Conservation (phyloP, 108 stramenopile genomes). For the Skeletonema grethae region DNA sequence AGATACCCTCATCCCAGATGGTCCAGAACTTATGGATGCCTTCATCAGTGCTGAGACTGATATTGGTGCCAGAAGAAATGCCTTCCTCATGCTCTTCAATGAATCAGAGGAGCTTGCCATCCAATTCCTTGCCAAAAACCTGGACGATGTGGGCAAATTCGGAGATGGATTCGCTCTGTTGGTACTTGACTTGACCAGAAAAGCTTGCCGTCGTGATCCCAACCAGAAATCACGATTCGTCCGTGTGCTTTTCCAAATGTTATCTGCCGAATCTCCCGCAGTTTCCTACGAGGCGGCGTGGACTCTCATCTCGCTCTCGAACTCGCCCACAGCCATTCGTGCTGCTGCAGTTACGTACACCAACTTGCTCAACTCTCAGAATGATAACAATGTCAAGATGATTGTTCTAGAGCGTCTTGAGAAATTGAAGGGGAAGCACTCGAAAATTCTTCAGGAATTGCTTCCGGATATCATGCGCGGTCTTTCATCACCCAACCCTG, state of each 20-base stretch:
- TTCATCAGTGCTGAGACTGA: conserved; percentile 93
- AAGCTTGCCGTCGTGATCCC: conserved; percentile 96
- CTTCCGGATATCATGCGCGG: conserved; percentile 98
- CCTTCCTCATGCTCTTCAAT: conserved; percentile 98
- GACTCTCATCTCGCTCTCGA: conserved; percentile 97
- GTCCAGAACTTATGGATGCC: conserved; percentile 91
- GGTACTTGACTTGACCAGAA: conserved; percentile 96
- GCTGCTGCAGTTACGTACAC: conserved; percentile 97
- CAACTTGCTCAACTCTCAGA: conserved; percentile 92
- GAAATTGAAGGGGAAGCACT: conserved; percentile 89
- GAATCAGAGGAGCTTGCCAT: conserved; percentile 95
- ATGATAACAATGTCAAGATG: conserved; percentile 99
- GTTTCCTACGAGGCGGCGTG: conserved; percentile 99
- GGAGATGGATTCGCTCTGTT: conserved; percentile 97
- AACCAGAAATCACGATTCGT: conserved; percentile 98
- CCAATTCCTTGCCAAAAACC: conserved; percentile 93
- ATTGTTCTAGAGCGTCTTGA: conserved; percentile 96
- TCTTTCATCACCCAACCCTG: conserved; percentile 93
- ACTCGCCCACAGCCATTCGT: conserved; percentile 97
- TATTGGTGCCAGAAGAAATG: conserved; percentile 93
- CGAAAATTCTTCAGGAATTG: conserved; percentile 96
- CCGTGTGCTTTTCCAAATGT: conserved; percentile 92
- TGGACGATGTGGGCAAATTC: conserved; percentile 90
- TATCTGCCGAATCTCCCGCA: conserved; percentile 88
- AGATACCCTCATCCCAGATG: conserved; percentile 94